Percentiles rank a stretch among this genome's conserved stretches.
These are phyloP conservation scores for Mucor indicus DNA, from an alignment of 371 early-diverging fungal genomes.

Conservation along the genomic window DNA sequence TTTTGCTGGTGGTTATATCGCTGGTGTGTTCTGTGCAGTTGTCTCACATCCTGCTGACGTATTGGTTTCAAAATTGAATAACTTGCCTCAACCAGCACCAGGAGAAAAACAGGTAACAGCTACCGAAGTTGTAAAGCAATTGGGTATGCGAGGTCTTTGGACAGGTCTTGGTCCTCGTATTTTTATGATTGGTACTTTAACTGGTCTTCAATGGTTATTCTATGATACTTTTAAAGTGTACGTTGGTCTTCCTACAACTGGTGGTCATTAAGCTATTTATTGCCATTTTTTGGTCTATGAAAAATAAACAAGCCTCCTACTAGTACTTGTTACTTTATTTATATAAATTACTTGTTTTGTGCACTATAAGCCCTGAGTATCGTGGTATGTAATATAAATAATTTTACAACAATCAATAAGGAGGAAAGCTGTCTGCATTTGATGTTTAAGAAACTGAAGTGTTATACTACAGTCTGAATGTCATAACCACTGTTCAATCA, in stretches of 20 bases:
- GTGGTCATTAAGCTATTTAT: too few relatives aligned
- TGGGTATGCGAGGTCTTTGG: conserved; percentile 62
- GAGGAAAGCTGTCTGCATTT: too few relatives aligned
- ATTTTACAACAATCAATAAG: too few relatives aligned
- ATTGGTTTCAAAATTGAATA: conserved; percentile 87
- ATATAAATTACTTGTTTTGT: too few relatives aligned
- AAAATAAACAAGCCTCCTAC: too few relatives aligned
- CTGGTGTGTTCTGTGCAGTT: conserved; percentile 90
- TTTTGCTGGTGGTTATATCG: conserved; percentile 86
- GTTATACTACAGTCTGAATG: too few relatives aligned
- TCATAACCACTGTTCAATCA: too few relatives aligned
- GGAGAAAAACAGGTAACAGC: conserved; percentile 53
- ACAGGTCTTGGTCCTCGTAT: conserved; percentile 69
- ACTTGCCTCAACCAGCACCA: conserved; percentile 59
- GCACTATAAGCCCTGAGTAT: too few relatives aligned
- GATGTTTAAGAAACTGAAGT: too few relatives aligned
- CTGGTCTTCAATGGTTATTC: conserved; percentile 59
- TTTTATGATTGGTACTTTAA: conserved; percentile 74
- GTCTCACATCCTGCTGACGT: conserved; percentile 97
- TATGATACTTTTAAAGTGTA: conserved; percentile 28
- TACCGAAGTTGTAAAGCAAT: conserved; percentile 54
- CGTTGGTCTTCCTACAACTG: conserved; percentile 34
- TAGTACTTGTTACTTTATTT: too few relatives aligned
- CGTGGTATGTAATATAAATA: too few relatives aligned
- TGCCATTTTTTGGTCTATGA: too few relatives aligned